Conservation (phyloP, 345 rosid species). For the Lepidium africanum region DNA sequence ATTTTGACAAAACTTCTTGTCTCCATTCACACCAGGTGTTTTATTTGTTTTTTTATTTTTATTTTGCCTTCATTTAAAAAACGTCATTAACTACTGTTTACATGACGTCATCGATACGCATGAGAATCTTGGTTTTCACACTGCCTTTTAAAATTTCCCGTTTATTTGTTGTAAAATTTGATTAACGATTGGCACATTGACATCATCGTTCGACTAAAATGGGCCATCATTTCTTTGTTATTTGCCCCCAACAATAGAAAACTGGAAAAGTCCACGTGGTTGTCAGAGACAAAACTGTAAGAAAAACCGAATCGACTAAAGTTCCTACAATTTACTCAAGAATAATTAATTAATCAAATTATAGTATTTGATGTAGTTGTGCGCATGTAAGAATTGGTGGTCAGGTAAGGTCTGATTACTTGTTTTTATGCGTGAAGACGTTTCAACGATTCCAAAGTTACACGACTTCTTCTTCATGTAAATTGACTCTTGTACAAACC, state of each 20-base stretch:
- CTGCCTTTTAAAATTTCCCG: too few relatives aligned
- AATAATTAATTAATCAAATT: neutral
- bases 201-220: neutral
- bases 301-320: neutral
- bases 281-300: neutral
- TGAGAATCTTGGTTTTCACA: too few relatives aligned
- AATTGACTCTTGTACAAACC: neutral
- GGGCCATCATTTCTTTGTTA: neutral
- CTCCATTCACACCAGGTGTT: neutral
- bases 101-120: conserved; percentile 8
- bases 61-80: too few relatives aligned
- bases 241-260: neutral
- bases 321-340: neutral
- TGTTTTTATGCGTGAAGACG: neutral
- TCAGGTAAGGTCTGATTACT: neutral
- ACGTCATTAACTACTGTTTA: neutral
- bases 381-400: neutral
- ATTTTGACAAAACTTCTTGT: neutral
- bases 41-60: too few relatives aligned
- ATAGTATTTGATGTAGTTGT: neutral
- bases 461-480: neutral
- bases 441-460: neutral
- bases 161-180: too few relatives aligned
- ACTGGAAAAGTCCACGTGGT: neutral
- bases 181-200: too few relatives aligned